Percentiles rank a stretch among this genome's conserved stretches.
Conservation (phyloP, 805 yeast species). For the Starmerella cellae region DNA sequence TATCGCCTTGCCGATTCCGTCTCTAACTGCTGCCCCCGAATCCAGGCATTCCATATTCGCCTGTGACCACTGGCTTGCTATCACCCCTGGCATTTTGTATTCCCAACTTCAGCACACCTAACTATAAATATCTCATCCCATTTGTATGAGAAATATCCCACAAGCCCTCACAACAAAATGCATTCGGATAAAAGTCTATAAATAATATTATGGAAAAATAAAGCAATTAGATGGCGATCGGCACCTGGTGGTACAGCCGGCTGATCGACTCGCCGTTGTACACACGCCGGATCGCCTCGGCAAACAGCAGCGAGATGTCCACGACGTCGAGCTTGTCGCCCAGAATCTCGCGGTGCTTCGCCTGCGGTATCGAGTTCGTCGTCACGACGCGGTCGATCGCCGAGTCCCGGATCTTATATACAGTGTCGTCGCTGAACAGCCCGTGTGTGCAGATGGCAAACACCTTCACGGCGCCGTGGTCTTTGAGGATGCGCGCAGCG, state of each 20-base stretch:
- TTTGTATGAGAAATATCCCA: too few relatives aligned
- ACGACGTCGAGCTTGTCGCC: slow-evolving; percentile 63
- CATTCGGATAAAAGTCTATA: background rate
- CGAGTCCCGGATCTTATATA: slow-evolving; percentile 50
- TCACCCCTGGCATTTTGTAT: too few relatives aligned
- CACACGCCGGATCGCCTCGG: slow-evolving; percentile 89
- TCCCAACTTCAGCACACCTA: too few relatives aligned
- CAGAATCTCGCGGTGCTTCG: slow-evolving; percentile 36
- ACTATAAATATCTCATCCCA: background rate
- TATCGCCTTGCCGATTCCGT: too few relatives aligned
- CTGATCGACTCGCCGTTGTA: slow-evolving; percentile 96
- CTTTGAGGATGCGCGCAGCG: slow-evolving; percentile 83
- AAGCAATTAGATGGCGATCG: slow-evolving; percentile 3
- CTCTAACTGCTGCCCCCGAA: too few relatives aligned
- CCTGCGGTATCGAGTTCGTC: slow-evolving; percentile 86
- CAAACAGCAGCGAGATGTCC: slow-evolving; percentile 78
- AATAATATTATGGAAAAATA: background rate
- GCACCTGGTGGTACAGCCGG: slow-evolving; percentile 73
- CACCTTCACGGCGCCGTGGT: slow-evolving; percentile 80
- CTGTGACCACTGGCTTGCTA: too few relatives aligned
- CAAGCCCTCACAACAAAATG: too few relatives aligned
- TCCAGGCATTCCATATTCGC: too few relatives aligned
- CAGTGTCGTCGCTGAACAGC: slow-evolving; percentile 82
- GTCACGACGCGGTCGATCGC: slow-evolving; percentile 74
- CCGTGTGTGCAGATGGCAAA: slow-evolving; percentile 89